These are phyloP conservation scores for Tripidium arundinaceum DNA, from an alignment of 202 grass and related monocot species.

Conservation along the genomic window DNA sequence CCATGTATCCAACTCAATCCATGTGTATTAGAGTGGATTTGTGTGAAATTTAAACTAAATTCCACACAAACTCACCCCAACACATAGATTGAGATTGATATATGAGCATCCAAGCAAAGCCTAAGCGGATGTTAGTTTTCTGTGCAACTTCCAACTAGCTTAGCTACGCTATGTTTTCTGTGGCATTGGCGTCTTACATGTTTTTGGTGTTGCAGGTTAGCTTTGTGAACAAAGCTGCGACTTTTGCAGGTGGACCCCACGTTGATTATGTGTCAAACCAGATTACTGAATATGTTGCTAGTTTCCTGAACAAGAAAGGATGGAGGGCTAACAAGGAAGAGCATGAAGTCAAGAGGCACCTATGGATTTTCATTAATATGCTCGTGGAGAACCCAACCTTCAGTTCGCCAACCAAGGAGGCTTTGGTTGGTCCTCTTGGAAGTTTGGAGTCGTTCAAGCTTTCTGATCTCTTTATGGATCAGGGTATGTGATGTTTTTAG, in stretches of 20 bases:
- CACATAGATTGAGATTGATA: too few relatives aligned
- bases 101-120: too few relatives aligned
- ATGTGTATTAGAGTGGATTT: too few relatives aligned
- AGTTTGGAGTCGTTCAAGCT: conserved; percentile 74
- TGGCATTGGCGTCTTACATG: too few relatives aligned
- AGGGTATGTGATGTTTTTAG: not conserved
- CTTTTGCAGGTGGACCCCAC: conserved; percentile 64
- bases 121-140: too few relatives aligned
- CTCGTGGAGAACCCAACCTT: conserved; percentile 74
- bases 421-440: conserved; percentile 62
- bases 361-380: conserved; percentile 73
- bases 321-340: not conserved
- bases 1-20: too few relatives aligned
- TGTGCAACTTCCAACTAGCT: too few relatives aligned
- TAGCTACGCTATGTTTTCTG: too few relatives aligned
- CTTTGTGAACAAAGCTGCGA: conserved; percentile 69
- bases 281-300: conserved; percentile 45
- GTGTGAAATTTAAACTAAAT: too few relatives aligned
- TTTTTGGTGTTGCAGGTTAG: conserved; percentile 57
- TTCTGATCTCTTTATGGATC: conserved; percentile 36
- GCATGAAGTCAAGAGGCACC: conserved; percentile 56
- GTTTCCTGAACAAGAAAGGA: not conserved
- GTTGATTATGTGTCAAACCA: conserved; percentile 68
- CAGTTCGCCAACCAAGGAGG: conserved; percentile 74
- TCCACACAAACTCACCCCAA: too few relatives aligned